Evolutionary conservation across 2,329 filamentous ascomycete genomes (phyloP), one percentile per base, ranked within the genome.

Genomic region (Colletotrichum euphorbiae): DNA sequence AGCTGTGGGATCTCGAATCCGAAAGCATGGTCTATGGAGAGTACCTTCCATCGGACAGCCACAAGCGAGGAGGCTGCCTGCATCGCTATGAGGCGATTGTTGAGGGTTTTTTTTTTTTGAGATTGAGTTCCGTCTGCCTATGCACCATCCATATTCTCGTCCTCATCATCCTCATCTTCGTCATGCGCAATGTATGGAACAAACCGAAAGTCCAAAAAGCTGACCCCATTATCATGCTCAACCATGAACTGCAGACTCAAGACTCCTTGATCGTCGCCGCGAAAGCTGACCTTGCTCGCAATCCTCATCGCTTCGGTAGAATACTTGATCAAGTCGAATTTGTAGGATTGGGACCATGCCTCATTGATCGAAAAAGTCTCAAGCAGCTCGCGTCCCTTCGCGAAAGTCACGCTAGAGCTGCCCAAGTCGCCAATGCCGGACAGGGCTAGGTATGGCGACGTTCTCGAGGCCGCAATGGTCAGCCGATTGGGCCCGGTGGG

Each of bases 201-300:
- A 75, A 96, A 93, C 19, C 91, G 85, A 77, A 95, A 97, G 77
- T 96, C 92, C 24, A 96, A 84, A 79, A 95, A 97, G 73, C 89
- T 92, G 43, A 89, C 83, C 24, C 87, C 86, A 6, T 87, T 87
- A 70, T 96, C 93, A 46, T 94, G 85, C 76, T 98, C 93, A 15
- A 99, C 91, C 91, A 99, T 96, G 75, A 98, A 98, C 76, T 99
- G 96, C 77, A 98, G 81, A 79, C 93, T 98, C 71, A 99, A 79
- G 33, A 99, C 95, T 0, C 96, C 95, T 76, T 97, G 93, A 2
- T 87, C 85, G 78, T 99, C 96, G 0, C 93, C 91, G 15, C 96
- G 86, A 69, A 99, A 86, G 76, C 94, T 97, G 66, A 98, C 94
- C 80, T 98, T 99, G 74, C 88, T 94, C 4, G 94, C 93, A 42